phyloP scores from a whole-genome alignment of 2,329 filamentous ascomycete species.

The Dothidotthia symphoricarpi region DNA sequence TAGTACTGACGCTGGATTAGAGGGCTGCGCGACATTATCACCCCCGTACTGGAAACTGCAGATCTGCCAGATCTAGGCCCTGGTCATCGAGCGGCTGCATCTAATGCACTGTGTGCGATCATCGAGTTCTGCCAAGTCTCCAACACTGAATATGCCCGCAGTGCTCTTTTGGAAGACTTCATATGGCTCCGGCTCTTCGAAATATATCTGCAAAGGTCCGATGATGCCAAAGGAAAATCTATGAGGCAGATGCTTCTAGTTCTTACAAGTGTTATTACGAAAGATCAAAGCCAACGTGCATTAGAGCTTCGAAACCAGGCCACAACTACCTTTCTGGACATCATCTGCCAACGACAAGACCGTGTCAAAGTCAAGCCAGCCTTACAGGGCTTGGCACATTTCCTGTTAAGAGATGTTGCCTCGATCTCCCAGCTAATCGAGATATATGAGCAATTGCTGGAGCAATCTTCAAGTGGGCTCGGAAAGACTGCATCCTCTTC shows the following conservation, averaged over 20 bases:
- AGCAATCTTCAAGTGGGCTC: slow-evolving; percentile 4
- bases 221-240: slow-evolving; percentile 48
- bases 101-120: slow-evolving; percentile 48
- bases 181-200: slow-evolving; percentile 43
- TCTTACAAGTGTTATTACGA: slow-evolving; percentile 40
- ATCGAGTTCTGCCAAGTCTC: slow-evolving; percentile 43
- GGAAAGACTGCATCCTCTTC: slow-evolving; percentile 8
- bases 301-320: slow-evolving; percentile 27
- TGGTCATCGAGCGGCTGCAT: slow-evolving; percentile 48
- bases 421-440: slow-evolving; percentile 40
- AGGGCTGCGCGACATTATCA: slow-evolving; percentile 27
- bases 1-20: slow-evolving; percentile 26
- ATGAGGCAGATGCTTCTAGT: slow-evolving; percentile 47
- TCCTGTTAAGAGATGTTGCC: slow-evolving; percentile 62
- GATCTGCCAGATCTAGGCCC: slow-evolving; percentile 31
- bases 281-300: slow-evolving; percentile 22
- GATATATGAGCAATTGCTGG: slow-evolving; percentile 34
- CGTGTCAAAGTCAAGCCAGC: slow-evolving; percentile 68
- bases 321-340: slow-evolving; percentile 52
- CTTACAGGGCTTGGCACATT: slow-evolving; percentile 64
- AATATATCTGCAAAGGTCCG: slow-evolving; percentile 45
- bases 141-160: slow-evolving; percentile 22
- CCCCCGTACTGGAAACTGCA: slow-evolving; percentile 35
- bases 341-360: slow-evolving; percentile 60
- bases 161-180: slow-evolving; percentile 34